Evolutionary conservation across 306 rosid species (phyloP), one percentile per base, ranked within the genome.

Genomic region (Cicer pinnatifidum): DNA sequence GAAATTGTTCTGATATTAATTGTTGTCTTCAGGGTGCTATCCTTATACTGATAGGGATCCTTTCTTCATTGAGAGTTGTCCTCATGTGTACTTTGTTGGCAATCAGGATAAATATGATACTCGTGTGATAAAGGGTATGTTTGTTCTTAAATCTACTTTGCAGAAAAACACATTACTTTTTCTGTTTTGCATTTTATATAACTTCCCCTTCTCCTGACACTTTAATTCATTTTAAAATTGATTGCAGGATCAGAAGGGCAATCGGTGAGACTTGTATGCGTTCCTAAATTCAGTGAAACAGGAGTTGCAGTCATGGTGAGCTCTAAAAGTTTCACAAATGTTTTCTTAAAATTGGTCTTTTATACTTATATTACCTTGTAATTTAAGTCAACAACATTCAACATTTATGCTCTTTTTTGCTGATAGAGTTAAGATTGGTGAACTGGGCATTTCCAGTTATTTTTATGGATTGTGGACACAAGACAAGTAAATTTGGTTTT

Each of bases 281-380:
- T 94, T 74, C 99, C 97, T 51, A 89, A 86, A 85, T 94, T 94
- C 85, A 83, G 85, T 37, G 92, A 87, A 81, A 88, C 88, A 8
- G 97, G 99, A 82, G 80, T 86, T 80, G 99, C 96, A 9, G 95
- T 88, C 13, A 77, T 89, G 96, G 97, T 91, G 85, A 88, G 89
- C 78, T 77, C 48, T 53, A 66, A 52, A 45, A 11, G 7, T 51
- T 71, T 13, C 8, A 57, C 5, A 17, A 9, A 41, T 54, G 23
- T 70, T 53, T 28, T 39, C 72, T 47, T 54, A 11, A 54, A 50
- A 72, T 35, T 13, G 12, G 33, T 65, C 52, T 70, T 20, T 61
- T 50, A 47, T 72, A 10, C n/a, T 16, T 15, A 45, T n/a, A 53
- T 58, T 12, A 50, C 63, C 52, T 47, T 35, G 59, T 39, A 40